Conservation (phyloP, 2,329 filamentous ascomycete species). For the Fusarium austroafricanum region DNA sequence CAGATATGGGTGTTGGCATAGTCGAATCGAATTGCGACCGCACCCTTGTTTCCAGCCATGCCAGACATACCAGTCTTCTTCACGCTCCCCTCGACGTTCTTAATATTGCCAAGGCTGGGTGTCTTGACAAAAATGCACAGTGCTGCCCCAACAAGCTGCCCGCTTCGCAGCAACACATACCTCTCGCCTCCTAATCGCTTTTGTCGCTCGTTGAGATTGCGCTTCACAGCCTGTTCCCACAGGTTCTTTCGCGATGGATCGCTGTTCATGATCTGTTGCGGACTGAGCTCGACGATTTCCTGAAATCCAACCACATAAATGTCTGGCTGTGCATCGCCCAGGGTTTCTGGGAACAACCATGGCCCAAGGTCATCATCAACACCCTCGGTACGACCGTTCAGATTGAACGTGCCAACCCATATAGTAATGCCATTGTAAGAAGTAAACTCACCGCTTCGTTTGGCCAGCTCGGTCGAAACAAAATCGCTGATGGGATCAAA, state of each 20-base stretch:
- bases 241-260: constrained; percentile 85
- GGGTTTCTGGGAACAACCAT: constrained; percentile 79
- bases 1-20: constrained; percentile 93
- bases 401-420: constrained; percentile 91
- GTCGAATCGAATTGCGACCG: constrained; percentile 94
- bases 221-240: constrained; percentile 87
- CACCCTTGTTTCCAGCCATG: constrained; percentile 98
- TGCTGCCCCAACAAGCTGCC: constrained; percentile 93
- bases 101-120: constrained; percentile 82
- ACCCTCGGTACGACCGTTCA: constrained; percentile 88
- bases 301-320: constrained; percentile 95
- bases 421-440: constrained; percentile 80
- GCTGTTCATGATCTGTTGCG: constrained; percentile 99
- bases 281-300: constrained; percentile 97
- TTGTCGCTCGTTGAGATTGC: constrained; percentile 79
- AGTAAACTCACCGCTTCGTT: constrained; percentile 77
- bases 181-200: constrained; percentile 73
- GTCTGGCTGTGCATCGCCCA: constrained; percentile 76
- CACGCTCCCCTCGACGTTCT: constrained; percentile 94
- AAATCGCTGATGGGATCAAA: constrained; percentile 96
- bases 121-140: constrained; percentile 90
- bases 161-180: constrained; percentile 90
- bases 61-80: constrained; percentile 97
- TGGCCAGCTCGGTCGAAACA: constrained; percentile 80
- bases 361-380: constrained; percentile 81